Percentiles rank a stretch among this genome's conserved stretches.
Conservation (phyloP, 805 yeast genomes). For the Starmerella roubikii region DNA sequence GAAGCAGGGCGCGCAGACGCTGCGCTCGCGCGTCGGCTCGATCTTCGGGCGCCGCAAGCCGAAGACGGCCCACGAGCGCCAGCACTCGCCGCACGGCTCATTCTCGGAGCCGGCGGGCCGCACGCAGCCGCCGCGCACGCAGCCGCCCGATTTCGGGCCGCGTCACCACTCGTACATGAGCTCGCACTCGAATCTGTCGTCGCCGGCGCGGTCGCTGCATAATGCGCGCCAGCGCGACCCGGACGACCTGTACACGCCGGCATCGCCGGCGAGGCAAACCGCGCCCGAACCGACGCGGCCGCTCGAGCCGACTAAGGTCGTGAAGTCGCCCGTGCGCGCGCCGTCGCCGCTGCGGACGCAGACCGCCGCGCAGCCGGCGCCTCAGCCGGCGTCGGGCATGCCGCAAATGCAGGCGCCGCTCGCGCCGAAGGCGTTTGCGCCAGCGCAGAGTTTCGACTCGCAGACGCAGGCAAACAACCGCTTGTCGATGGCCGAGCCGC, state of each 20-base stretch:
- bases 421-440: too few relatives aligned
- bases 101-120: constrained; percentile 1
- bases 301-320: constrained; percentile 8
- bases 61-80: constrained; percentile 8
- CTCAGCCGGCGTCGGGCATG: too few relatives aligned
- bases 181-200: constrained; percentile 1
- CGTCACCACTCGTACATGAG: constrained; percentile 11
- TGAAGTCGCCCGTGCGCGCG: constrained; percentile 2
- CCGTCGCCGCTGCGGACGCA: constrained; percentile 1
- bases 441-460: background rate
- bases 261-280: constrained; percentile 4
- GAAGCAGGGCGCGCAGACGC: constrained; percentile 9
- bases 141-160: constrained; percentile 18
- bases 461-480: background rate
- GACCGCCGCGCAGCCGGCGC: too few relatives aligned
- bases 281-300: constrained; percentile 3
- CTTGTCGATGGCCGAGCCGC: constrained; percentile 3
- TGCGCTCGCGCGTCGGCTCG: constrained; percentile 28
- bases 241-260: constrained; percentile 8
- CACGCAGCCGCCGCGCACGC: constrained; percentile 7
- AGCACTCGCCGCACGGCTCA: constrained; percentile 5
- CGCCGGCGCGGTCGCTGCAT: constrained; percentile 5
- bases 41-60: constrained; percentile 25
- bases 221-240: constrained; percentile 3
- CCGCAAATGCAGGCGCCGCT: too few relatives aligned